Conservation (phyloP, 352 stramenopile species). For the Phytophthora chlamydospora region DNA sequence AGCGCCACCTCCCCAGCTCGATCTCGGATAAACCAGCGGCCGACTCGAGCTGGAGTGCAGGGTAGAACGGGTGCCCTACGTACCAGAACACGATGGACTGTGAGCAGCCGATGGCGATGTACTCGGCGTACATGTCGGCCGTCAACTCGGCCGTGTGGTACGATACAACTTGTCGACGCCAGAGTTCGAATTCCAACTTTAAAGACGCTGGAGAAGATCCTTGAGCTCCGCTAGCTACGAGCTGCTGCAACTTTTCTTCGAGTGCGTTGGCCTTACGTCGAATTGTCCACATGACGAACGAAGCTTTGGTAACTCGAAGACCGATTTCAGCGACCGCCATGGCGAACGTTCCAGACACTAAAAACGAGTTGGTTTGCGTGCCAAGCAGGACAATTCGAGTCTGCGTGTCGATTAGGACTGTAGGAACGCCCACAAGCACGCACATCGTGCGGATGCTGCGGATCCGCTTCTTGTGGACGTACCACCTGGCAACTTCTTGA, state of each 20-base stretch:
- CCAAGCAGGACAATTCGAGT: constrained; percentile 47
- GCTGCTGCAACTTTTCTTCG: constrained; percentile 5
- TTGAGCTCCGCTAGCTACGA: not conserved
- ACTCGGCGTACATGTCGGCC: constrained; percentile 61
- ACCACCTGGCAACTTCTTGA: constrained; percentile 37
- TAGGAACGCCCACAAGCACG: constrained; percentile 45
- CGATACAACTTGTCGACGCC: constrained; percentile 30
- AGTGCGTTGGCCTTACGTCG: constrained; percentile 5
- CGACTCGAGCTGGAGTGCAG: constrained; percentile 12
- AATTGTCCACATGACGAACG: constrained; percentile 24
- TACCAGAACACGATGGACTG: constrained; percentile 51
- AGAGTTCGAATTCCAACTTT: constrained; percentile 31
- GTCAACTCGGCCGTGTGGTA: constrained; percentile 47
- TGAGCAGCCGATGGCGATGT: constrained; percentile 55
- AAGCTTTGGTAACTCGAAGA: constrained; percentile 33
- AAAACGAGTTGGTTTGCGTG: constrained; percentile 27
- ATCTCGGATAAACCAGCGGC: not conserved
- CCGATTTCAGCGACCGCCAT: constrained; percentile 38
- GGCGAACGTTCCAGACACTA: constrained; percentile 20
- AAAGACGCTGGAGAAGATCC: not conserved
- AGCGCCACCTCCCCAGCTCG: constrained; percentile 9
- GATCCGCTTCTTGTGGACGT: constrained; percentile 32
- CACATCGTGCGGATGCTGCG: constrained; percentile 48
- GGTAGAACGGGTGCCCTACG: constrained; percentile 42
- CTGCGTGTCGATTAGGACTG: constrained; percentile 58